Evolutionary conservation across 1,284 basidiomycete species (phyloP), one percentile per base, ranked within the genome.

Genomic region (Sanghuangporus baumii): DNA sequence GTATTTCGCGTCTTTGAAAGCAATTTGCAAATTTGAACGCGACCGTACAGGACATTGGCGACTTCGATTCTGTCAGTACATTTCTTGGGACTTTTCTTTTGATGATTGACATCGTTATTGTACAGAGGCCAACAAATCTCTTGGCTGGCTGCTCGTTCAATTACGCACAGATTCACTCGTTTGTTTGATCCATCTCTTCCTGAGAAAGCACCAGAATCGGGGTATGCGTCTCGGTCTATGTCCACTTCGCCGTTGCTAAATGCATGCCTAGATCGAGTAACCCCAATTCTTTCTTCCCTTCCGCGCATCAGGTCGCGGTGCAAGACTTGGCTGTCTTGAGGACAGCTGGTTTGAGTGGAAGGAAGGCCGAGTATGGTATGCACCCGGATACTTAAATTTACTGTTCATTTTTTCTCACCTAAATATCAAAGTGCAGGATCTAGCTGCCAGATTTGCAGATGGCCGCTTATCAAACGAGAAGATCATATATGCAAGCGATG

Each of bases 351-450:
- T 73, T 94, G 62, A 93, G 89, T 66, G 81, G 76, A 31, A 79
- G 93, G 20, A 96, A 96, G 72, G 91, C 90, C 4, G 92, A 94
- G 76, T 96, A 95, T 71, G 81, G 91, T 91, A 62, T 69, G 82
- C 50, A 60, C 18, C 23, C 46, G 11, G 46, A 52, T 57, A 41
- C 38, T 37, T 36, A 26, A 8, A 23, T n/a, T 23, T 20, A 11
- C 23, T 16, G 16, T 34, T 9, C 50, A 7, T 26, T 51, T 7
- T 51, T 14, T 16, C 7, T 18, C 58, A 23, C 54, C n/a, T 50
- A 20, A 14, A 2, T 37, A 7, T 59, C 37, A 57, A 50, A 54
- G 91, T 95, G 20, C 79, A 84, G 56, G 92, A 93, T 67, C 78
- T 95, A 4, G 91, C 93, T 1, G 71, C 81, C 37, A 79, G 90